phyloP scores from a whole-genome alignment of 2,329 filamentous ascomycete species.

The Fusarium sp. region DNA sequence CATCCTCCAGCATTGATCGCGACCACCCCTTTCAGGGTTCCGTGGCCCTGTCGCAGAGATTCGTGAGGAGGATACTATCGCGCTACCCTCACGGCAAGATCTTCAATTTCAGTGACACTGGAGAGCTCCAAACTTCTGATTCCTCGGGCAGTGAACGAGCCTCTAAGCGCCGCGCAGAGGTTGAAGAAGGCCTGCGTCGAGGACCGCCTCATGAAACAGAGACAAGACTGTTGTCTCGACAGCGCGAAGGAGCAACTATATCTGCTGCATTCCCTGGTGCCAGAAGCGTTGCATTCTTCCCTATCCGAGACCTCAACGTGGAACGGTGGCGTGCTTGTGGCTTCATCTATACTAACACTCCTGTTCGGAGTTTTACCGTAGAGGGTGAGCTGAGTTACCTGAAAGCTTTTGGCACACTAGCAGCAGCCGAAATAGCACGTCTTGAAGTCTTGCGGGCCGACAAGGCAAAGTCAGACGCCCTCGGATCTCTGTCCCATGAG shows the following conservation, averaged over 20 bases:
- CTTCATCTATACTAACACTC: background rate
- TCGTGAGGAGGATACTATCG: background rate
- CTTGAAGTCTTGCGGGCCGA: background rate
- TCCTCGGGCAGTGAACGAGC: background rate
- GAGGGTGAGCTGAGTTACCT: background rate
- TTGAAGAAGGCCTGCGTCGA: too few relatives aligned
- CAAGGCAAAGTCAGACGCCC: slow-evolving; percentile 9
- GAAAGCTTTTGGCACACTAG: background rate
- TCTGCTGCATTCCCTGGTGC: background rate
- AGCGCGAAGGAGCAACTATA: background rate
- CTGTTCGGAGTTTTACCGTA: background rate
- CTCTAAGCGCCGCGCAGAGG: too few relatives aligned
- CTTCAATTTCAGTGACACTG: background rate
- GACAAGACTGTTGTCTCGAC: background rate
- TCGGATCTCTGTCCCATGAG: slow-evolving; percentile 12
- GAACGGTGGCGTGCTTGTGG: background rate
- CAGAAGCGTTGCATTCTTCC: slow-evolving; percentile 8
- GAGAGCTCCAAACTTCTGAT: slow-evolving; percentile 5
- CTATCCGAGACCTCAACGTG: background rate
- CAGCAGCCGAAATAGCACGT: background rate
- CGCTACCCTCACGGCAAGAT: background rate
- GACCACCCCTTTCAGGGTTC: background rate
- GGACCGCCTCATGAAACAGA: too few relatives aligned
- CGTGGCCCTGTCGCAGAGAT: background rate
- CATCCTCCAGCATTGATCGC: background rate